These are phyloP conservation scores for Phlebopus sp. DNA, from an alignment of 1,284 basidiomycete species.

Conservation along the genomic window DNA sequence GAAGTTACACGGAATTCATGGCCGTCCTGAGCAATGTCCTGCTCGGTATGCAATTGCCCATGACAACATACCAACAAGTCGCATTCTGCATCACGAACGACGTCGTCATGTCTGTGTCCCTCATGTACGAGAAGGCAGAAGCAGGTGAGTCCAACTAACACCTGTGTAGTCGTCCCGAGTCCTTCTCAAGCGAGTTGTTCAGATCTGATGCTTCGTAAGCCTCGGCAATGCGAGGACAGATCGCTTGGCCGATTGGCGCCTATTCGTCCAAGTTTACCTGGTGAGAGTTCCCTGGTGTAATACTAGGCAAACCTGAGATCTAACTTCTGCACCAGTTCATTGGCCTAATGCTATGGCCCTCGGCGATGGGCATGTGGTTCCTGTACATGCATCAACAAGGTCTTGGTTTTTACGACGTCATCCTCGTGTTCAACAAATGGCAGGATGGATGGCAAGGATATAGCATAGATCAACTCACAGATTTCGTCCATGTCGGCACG, in stretches of 20 bases:
- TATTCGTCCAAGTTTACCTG: constrained; percentile 34
- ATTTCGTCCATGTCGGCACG: constrained; percentile 36
- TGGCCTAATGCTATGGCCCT: constrained; percentile 46
- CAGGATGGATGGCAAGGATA: constrained; percentile 33
- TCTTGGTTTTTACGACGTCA: constrained; percentile 37
- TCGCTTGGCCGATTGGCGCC: constrained; percentile 40
- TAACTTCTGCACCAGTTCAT: constrained; percentile 36
- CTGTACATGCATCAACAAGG: constrained; percentile 37
- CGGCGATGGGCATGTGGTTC: constrained; percentile 42
- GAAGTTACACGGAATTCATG: constrained; percentile 38
- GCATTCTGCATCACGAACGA: constrained; percentile 40
- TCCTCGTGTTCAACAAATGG: constrained; percentile 41
- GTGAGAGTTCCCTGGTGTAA: constrained; percentile 12
- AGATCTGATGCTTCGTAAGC: constrained; percentile 57
- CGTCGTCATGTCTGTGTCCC: constrained; percentile 37
- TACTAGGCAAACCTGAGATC: constrained; percentile 1
- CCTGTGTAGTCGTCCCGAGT: no score
- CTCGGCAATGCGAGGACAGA: constrained; percentile 60
- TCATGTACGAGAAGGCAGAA: constrained; percentile 40
- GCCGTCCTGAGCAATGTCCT: constrained; percentile 35
- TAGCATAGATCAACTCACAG: constrained; percentile 24
- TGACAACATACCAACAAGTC: constrained; percentile 44
- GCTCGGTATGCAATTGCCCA: constrained; percentile 39
- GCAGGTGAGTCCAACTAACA: constrained; percentile 23
- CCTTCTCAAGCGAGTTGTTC: no score